Percentiles rank a stretch among this genome's conserved stretches.
Conservation (phyloP, 2,329 filamentous ascomycete species). For the Massarina eburnea region DNA sequence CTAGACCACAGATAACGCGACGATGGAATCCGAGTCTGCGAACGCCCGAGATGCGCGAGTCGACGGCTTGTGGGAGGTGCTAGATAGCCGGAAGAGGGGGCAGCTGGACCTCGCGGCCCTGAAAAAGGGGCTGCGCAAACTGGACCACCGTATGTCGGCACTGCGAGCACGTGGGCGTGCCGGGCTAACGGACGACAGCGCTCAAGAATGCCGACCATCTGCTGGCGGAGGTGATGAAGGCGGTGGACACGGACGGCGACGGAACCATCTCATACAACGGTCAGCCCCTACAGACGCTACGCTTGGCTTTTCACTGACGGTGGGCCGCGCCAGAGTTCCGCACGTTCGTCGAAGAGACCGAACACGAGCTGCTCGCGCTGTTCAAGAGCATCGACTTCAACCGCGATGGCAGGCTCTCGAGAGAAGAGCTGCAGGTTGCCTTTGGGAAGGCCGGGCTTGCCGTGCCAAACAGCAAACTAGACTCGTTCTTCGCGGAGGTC, state of each 20-base stretch:
- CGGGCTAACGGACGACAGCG: constrained; percentile 49
- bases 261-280: constrained; percentile 89
- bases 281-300: constrained; percentile 39
- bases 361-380: constrained; percentile 76
- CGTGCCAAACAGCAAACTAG: constrained; percentile 74
- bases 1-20: constrained; percentile 45
- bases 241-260: constrained; percentile 84
- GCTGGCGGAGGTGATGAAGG: constrained; percentile 75
- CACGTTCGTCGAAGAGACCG: constrained; percentile 82
- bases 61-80: constrained; percentile 77
- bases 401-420: constrained; percentile 81
- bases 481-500: constrained; percentile 85
- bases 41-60: constrained; percentile 80
- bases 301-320: constrained; percentile 16
- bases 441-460: constrained; percentile 77
- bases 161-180: constrained; percentile 5
- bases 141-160: constrained; percentile 79
- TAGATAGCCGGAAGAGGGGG: constrained; percentile 76
- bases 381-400: constrained; percentile 88
- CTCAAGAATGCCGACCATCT: constrained; percentile 91
- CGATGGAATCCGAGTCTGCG: constrained; percentile 74
- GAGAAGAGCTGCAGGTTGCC: constrained; percentile 76
- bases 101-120: constrained; percentile 83
- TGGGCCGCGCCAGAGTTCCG: constrained; percentile 71
- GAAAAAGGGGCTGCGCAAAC: constrained; percentile 79